Conservation (phyloP, 2,329 filamentous ascomycete species). For the Aspergillus puulaauensis region DNA sequence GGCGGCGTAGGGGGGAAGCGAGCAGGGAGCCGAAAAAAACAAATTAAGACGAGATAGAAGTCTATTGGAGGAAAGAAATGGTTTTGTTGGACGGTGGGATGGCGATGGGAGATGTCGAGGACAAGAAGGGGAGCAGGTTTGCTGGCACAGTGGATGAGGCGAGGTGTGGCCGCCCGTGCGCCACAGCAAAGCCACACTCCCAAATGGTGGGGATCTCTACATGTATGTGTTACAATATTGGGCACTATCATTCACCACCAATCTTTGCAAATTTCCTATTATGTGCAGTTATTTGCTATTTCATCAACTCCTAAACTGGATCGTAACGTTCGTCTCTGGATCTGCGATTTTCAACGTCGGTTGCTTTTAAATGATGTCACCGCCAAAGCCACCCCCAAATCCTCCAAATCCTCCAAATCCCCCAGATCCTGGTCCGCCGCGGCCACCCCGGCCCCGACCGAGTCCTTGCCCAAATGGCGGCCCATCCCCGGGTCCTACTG, state of each 20-base stretch:
- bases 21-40: conserved; percentile 1
- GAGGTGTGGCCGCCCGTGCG: conserved; percentile 19
- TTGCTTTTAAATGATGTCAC: conserved; percentile 38
- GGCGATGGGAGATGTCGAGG: conserved; percentile 9
- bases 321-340: too few relatives aligned
- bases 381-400: conserved; percentile 43
- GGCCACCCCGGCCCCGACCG: conserved; percentile 33
- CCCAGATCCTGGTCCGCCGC: conserved; percentile 33
- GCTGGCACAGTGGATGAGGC: conserved; percentile 16
- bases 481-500: conserved; percentile 68
- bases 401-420: conserved; percentile 46
- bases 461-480: conserved; percentile 44
- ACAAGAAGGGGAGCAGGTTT: conserved; percentile 14
- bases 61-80: conserved; percentile 5
- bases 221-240: too few relatives aligned
- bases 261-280: too few relatives aligned
- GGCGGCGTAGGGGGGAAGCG: conserved; percentile 11
- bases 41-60: conserved; percentile 8
- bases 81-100: conserved; percentile 8
- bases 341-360: too few relatives aligned
- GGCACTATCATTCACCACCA: too few relatives aligned
- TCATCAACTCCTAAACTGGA: too few relatives aligned
- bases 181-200: conserved; percentile 18
- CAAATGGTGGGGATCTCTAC: neutral
- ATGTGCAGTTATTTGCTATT: too few relatives aligned